Percentiles rank a stretch among this genome's conserved stretches.
Evolutionary conservation across 352 stramenopile species (phyloP).

Genomic region (Phytophthora meadii): DNA sequence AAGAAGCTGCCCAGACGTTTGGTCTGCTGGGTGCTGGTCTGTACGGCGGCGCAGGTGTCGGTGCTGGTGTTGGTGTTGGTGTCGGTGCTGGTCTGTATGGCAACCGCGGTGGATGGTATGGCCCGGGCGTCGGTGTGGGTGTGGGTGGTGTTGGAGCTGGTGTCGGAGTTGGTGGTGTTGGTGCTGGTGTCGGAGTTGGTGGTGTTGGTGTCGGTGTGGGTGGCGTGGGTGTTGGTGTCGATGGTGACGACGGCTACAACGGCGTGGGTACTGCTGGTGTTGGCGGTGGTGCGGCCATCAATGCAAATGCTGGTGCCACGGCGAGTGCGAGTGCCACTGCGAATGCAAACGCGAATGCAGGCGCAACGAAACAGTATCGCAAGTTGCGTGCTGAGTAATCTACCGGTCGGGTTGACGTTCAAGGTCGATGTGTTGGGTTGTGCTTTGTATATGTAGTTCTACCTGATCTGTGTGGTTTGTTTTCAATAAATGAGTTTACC

Average conservation of each 20-base stretch:
- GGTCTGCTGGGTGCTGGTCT: slow-evolving; percentile 12
- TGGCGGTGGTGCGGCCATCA: background rate
- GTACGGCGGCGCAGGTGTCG: background rate
- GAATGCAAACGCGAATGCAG: slow-evolving; percentile 10
- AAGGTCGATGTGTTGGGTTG: background rate
- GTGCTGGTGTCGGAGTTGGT: background rate
- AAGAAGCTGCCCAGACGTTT: slow-evolving; percentile 19
- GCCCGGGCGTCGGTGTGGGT: background rate
- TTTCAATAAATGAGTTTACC: too few species aligned
- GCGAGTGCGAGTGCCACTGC: slow-evolving; percentile 3
- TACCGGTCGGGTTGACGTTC: too few species aligned
- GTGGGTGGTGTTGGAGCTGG: background rate
- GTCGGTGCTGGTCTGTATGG: background rate
- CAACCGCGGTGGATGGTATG: background rate
- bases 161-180: background rate
- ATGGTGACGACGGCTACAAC: slow-evolving; percentile 2
- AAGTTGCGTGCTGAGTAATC: slow-evolving; percentile 10
- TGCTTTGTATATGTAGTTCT: too few species aligned
- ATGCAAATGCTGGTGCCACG: slow-evolving; percentile 6
- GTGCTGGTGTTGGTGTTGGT: background rate
- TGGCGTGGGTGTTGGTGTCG: slow-evolving; percentile 1
- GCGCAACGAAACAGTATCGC: slow-evolving; percentile 8
- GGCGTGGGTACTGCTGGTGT: slow-evolving; percentile 1
- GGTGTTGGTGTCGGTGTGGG: background rate
- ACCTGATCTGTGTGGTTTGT: too few species aligned